A percentile compares a stretch with the other conserved stretches of the same genome.
phyloP scores from a whole-genome alignment of 768 basidiomycete species.

The Tulasnella sp. region DNA sequence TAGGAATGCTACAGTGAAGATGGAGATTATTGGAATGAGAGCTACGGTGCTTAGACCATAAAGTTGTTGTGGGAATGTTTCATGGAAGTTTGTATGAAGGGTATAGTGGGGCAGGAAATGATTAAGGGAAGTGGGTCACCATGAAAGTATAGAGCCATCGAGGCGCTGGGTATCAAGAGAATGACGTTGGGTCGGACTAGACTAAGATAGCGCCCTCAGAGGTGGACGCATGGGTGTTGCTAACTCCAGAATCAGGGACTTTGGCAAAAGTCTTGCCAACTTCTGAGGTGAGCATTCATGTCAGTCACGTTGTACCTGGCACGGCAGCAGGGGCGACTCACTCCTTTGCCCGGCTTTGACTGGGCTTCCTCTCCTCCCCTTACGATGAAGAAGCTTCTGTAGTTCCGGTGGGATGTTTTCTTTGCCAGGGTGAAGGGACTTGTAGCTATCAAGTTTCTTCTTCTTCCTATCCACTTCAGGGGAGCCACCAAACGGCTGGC shows the following conservation, averaged over 20 bases:
- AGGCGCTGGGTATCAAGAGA: not conserved
- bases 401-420: not conserved
- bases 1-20: not conserved
- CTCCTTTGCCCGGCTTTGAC: not conserved
- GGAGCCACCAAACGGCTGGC: not conserved
- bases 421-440: not conserved
- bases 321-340: not conserved
- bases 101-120: too few species aligned
- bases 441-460: not conserved
- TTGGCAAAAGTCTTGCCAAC: not conserved
- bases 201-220: not conserved
- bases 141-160: not conserved
- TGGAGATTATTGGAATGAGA: too few species aligned
- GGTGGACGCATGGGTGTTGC: not conserved
- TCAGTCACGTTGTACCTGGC: not conserved
- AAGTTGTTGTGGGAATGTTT: too few species aligned
- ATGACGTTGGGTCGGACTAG: not conserved
- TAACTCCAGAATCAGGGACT: not conserved
- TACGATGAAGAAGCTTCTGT: not conserved
- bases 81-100: too few species aligned
- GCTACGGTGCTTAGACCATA: too few species aligned
- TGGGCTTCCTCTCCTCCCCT: not conserved
- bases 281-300: not conserved
- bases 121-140: too few species aligned
- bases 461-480: not conserved